Base-by-base conservation (phyloP, 306 rosid species). In the Astragalus glycyphyllos region DNA sequence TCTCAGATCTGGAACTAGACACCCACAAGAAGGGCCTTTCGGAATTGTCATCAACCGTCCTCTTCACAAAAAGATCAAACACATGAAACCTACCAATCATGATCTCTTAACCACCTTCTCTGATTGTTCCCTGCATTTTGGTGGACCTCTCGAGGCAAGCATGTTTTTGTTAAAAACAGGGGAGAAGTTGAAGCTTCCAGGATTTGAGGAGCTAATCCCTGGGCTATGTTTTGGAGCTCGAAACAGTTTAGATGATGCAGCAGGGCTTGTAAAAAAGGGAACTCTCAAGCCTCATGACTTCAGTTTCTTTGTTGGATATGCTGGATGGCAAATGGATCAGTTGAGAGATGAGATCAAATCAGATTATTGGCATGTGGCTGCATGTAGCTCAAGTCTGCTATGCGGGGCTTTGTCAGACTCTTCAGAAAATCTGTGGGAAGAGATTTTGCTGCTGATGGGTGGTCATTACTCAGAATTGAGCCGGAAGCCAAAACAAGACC, bases 321-420 rank as follows among this genome's bases (percentile, higher is more conserved):
- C 99, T n/a, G 99, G 99, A 79, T 95, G 99, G 99, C 96, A 91
- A 79, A 77, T 84, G 69, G 96, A 95, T 77, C 99, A 91, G 75
- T 66, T 95, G 96, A 75, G 87, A 74, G 97, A 91, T 72, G 99
- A 95, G 86, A 95, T 95, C 42, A 96, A 89, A 63, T 85, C 96
- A 8, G 80, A 95, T 76, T 95, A 89, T 79, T 95, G 99, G 99
- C 60, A 87, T 65, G 99, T 91, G 29, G 97, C 97, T 76, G 96
- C 99, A 23, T 91, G 99, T 80, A 91, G 99, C 90, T 88, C 96
- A 13, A 86, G 85, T 81, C 81, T 95, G 83, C 86, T 95, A 5
- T 62, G 71, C 38, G 86, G 79, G 67, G 81, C 77, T 76, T 74
- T 83, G 55, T 77, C 87, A 11, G 90, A 83, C 69, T 79, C 94